These are phyloP conservation scores for Microbotryum silenes-acaulis DNA, from an alignment of 1,284 basidiomycete species.

Conservation along the genomic window DNA sequence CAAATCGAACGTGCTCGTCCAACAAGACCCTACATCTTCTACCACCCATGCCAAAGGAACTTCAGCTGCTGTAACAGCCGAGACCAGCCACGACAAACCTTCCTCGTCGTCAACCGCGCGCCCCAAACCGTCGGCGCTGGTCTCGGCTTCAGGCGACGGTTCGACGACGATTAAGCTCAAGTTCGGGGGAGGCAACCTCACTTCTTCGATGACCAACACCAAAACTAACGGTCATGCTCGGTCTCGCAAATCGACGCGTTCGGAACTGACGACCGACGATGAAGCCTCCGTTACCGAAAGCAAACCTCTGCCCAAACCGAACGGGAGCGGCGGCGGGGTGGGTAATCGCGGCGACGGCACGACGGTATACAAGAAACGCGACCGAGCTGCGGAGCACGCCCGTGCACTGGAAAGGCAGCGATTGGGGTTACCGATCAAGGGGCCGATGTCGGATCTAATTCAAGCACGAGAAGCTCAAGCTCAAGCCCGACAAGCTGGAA, in stretches of 20 bases:
- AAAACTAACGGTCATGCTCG: too few relatives aligned
- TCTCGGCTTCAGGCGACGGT: constrained; percentile 12
- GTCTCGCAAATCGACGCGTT: too few relatives aligned
- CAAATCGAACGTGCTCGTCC: constrained; percentile 27
- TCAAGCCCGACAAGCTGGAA: too few relatives aligned
- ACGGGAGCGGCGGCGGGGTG: too few relatives aligned
- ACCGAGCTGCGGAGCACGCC: constrained; percentile 13
- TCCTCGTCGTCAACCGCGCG: not conserved
- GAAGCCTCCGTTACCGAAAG: not conserved
- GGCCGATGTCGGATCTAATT: too few relatives aligned
- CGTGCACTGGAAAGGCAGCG: constrained; percentile 9
- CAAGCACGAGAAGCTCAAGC: too few relatives aligned
- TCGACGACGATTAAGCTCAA: constrained; percentile 20
- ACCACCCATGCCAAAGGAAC: not conserved
- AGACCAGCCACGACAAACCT: not conserved
- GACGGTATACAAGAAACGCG: constrained; percentile 7
- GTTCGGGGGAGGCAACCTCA: constrained; percentile 7
- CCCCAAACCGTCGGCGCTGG: constrained; percentile 9
- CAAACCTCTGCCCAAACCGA: too few relatives aligned
- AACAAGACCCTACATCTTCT: not conserved
- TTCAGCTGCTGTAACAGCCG: not conserved
- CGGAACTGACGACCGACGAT: too few relatives aligned
- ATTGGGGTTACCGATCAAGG: constrained; percentile 4
- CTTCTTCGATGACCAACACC: too few relatives aligned
- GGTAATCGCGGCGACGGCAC: too few relatives aligned